A percentile compares a stretch with the other conserved stretches of the same genome.
These are phyloP conservation scores for Lachnellula hyalina DNA, from an alignment of 2,329 filamentous ascomycete species.

Conservation along the genomic window DNA sequence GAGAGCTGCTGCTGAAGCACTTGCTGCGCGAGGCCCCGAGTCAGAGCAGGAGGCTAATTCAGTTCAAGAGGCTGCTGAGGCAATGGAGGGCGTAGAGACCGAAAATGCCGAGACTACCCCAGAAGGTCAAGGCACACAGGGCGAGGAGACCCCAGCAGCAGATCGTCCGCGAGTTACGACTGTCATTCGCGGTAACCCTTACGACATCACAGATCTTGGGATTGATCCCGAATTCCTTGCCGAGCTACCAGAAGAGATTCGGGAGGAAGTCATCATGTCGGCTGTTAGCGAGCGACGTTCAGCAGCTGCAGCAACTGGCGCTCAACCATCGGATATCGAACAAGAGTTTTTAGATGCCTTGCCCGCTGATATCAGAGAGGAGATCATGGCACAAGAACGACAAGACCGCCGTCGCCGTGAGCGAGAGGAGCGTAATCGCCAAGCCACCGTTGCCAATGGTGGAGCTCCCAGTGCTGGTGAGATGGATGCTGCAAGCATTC, in stretches of 20 bases:
- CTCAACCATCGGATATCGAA: conserved; percentile 78
- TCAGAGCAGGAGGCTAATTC: conserved; percentile 34
- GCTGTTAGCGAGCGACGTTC: conserved; percentile 79
- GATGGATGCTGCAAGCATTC: conserved; percentile 89
- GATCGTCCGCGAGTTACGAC: conserved; percentile 66
- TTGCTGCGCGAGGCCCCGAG: conserved; percentile 43
- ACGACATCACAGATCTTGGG: conserved; percentile 90
- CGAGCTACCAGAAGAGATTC: conserved; percentile 93
- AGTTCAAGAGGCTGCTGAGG: conserved; percentile 15
- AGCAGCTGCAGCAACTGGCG: conserved; percentile 64
- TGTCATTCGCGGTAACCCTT: conserved; percentile 76
- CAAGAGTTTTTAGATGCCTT: conserved; percentile 91
- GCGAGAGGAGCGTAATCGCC: conserved; percentile 72
- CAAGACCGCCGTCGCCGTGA: conserved; percentile 83
- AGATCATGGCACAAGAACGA: conserved; percentile 86
- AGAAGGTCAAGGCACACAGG: conserved; percentile 25
- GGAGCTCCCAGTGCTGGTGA: conserved; percentile 52
- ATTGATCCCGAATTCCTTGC: conserved; percentile 94
- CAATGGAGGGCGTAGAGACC: conserved; percentile 74
- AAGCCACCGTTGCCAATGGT: conserved; percentile 46
- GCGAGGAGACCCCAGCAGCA: conserved; percentile 39
- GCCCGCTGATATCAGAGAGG: conserved; percentile 81
- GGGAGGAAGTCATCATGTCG: conserved; percentile 92
- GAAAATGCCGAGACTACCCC: conserved; percentile 33
- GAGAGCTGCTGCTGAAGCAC: conserved; percentile 47